Conservation (phyloP, 1,284 basidiomycete genomes). For the Tetrapyrgos nigripes region DNA sequence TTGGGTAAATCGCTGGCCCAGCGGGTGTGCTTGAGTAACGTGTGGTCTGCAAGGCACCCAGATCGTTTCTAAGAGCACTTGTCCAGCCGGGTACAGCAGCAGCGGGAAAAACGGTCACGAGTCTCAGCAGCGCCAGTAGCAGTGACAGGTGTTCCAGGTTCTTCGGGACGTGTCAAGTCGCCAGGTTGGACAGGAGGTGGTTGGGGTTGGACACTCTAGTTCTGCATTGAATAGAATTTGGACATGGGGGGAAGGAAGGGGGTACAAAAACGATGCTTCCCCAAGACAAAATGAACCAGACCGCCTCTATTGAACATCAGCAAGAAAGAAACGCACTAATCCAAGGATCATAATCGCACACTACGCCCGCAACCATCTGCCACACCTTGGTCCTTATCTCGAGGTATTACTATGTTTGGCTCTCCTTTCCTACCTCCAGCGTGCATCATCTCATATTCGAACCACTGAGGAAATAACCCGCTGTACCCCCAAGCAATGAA, state of each 20-base stretch:
- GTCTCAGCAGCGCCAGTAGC: background rate
- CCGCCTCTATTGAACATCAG: background rate
- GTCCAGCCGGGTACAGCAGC: too few relatives aligned
- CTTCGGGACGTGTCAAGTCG: too few relatives aligned
- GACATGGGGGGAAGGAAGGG: too few relatives aligned
- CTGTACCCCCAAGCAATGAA: background rate
- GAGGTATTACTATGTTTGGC: background rate
- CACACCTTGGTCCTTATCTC: background rate
- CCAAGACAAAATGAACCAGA: too few relatives aligned
- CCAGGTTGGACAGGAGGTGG: too few relatives aligned
- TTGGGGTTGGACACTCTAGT: too few relatives aligned
- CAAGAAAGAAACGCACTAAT: background rate
- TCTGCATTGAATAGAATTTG: too few relatives aligned
- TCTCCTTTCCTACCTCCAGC: background rate
- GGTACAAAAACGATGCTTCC: too few relatives aligned
- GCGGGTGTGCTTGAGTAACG: too few relatives aligned
- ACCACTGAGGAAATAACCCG: background rate
- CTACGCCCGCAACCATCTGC: background rate
- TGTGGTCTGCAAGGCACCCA: too few relatives aligned
- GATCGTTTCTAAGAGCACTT: too few relatives aligned
- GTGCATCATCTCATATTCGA: background rate
- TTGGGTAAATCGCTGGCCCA: too few relatives aligned
- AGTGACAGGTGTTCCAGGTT: background rate
- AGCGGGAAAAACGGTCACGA: background rate
- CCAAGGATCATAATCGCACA: background rate